These are phyloP conservation scores for Torulaspora gathmanii DNA, from an alignment of 805 yeast genomes.

Conservation along the genomic window DNA sequence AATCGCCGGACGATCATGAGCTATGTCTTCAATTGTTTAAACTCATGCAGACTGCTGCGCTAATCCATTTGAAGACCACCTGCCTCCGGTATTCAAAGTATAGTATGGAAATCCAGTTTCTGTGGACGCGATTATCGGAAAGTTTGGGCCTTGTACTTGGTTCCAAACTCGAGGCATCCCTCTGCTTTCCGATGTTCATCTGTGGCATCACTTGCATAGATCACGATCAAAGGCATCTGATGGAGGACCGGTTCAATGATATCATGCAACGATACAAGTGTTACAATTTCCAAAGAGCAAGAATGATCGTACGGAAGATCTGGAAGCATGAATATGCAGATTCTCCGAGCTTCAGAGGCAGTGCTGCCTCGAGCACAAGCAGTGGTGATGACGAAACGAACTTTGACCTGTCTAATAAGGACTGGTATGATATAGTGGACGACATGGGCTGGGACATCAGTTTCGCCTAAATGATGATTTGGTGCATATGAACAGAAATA, in stretches of 20 bases:
- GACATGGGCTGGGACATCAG: slow-evolving; percentile 72
- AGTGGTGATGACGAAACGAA: slow-evolving; percentile 43
- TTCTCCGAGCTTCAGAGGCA: slow-evolving; percentile 2
- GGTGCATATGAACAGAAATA: slow-evolving; percentile 4
- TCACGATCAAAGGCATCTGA: slow-evolving; percentile 46
- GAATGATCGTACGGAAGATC: slow-evolving; percentile 38
- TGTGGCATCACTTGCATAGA: slow-evolving; percentile 67
- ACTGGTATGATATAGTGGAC: slow-evolving; percentile 67
- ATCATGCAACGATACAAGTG: slow-evolving; percentile 63
- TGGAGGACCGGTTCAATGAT: slow-evolving; percentile 49
- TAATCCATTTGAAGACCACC: slow-evolving; percentile 62
- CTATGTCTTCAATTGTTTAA: slow-evolving; percentile 68
- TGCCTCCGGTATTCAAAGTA: slow-evolving; percentile 37
- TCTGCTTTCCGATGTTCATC: slow-evolving; percentile 73
- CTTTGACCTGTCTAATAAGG: slow-evolving; percentile 39
- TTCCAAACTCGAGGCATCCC: slow-evolving; percentile 62
- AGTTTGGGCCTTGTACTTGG: slow-evolving; percentile 60
- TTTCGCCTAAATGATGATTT: slow-evolving; percentile 46
- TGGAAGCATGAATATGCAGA: slow-evolving; percentile 38
- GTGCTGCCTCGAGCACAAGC: slow-evolving; percentile 3
- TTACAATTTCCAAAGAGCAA: slow-evolving; percentile 51
- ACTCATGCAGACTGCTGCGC: slow-evolving; percentile 63
- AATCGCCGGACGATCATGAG: slow-evolving; percentile 48
- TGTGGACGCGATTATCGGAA: slow-evolving; percentile 49
- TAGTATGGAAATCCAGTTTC: slow-evolving; percentile 56